phyloP scores from a whole-genome alignment of 2,329 filamentous ascomycete genomes.

The Pyricularia pennisetigena region DNA sequence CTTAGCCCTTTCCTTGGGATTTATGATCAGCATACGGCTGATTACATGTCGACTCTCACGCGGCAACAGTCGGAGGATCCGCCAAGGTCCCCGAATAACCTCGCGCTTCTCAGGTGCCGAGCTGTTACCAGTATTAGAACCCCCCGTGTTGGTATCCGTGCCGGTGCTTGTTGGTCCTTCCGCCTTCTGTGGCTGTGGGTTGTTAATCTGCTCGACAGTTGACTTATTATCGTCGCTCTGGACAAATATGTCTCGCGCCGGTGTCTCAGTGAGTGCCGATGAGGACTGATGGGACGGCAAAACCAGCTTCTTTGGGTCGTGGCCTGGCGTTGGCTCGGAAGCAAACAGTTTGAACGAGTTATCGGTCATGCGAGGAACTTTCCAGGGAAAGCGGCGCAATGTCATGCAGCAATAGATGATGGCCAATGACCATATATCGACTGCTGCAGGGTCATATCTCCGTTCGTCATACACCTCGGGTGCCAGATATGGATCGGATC shows the following conservation, averaged over 20 bases:
- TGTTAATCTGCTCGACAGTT: conserved; percentile 6
- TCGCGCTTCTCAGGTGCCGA: conserved; percentile 50
- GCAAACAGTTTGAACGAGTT: conserved; percentile 94
- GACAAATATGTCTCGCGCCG: conserved; percentile 13
- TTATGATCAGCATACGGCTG: conserved; percentile 81
- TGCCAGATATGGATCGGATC: conserved; percentile 90
- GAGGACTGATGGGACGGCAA: conserved; percentile 17
- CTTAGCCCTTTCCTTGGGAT: conserved; percentile 72
- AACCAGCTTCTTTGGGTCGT: conserved; percentile 45
- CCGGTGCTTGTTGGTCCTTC: not conserved
- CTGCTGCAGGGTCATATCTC: conserved; percentile 87
- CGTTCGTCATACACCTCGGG: conserved; percentile 92
- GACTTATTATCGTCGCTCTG: conserved; percentile 7
- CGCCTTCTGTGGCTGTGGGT: conserved; percentile 9
- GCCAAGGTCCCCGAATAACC: conserved; percentile 86
- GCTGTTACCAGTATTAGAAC: conserved; percentile 4
- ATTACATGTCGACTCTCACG: conserved; percentile 86
- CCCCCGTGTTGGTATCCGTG: not conserved
- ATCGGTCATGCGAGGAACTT: conserved; percentile 81
- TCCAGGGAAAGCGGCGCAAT: conserved; percentile 90
- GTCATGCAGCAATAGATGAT: conserved; percentile 99
- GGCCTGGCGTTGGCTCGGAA: conserved; percentile 69
- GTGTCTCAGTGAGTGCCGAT: conserved; percentile 4
- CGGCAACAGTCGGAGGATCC: conserved; percentile 76
- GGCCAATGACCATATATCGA: conserved; percentile 95